These are phyloP conservation scores for Epichloe festucae DNA, from an alignment of 2,329 filamentous ascomycete genomes.

Conservation along the genomic window DNA sequence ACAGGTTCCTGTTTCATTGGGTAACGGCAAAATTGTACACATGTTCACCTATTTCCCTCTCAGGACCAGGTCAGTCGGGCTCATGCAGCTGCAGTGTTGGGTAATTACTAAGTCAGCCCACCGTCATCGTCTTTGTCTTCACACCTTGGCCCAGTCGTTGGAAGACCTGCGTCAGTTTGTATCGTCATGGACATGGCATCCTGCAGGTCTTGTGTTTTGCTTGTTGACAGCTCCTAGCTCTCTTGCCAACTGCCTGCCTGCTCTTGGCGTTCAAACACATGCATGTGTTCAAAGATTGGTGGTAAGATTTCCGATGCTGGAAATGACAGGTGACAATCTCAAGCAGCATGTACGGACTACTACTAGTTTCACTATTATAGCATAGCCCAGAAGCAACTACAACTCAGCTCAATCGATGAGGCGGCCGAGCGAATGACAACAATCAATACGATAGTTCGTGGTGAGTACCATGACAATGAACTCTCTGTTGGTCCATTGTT, in stretches of 20 bases:
- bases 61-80: constrained; percentile 9
- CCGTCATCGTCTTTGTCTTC: background rate
- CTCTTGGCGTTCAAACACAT: background rate
- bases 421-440: too few species aligned
- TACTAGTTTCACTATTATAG: background rate
- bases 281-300: background rate
- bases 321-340: background rate
- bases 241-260: background rate
- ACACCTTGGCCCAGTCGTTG: background rate
- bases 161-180: background rate
- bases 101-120: background rate
- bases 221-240: background rate
- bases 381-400: background rate
- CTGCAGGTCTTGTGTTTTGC: background rate
- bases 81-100: constrained; percentile 7
- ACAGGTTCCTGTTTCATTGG: background rate
- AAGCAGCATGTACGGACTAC: too few species aligned
- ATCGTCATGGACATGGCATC: background rate
- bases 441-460: too few species aligned
- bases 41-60: constrained; percentile 4
- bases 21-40: constrained; percentile 1
- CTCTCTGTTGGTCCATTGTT: too few species aligned
- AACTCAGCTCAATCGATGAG: background rate
- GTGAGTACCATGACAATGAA: too few species aligned
- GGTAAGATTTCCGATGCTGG: background rate